These are phyloP conservation scores for Potentilla sterilis DNA, from an alignment of 306 rosid genomes.

Conservation along the genomic window DNA sequence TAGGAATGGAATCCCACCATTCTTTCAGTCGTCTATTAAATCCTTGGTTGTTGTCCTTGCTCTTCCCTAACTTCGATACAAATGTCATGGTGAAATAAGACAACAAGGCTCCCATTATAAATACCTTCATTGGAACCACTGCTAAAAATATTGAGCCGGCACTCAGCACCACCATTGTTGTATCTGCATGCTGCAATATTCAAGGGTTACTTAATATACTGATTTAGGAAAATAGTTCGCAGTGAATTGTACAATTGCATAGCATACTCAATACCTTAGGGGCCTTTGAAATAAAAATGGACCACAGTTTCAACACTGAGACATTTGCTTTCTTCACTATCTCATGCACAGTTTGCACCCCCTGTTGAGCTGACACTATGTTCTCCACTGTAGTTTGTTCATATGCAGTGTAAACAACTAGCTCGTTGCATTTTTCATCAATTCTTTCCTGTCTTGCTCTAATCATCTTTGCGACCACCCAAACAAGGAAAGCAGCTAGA, in stretches of 20 bases:
- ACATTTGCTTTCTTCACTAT: slow-evolving; percentile 61
- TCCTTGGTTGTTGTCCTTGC: slow-evolving; percentile 36
- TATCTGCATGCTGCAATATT: slow-evolving; percentile 69
- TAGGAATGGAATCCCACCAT: slow-evolving; percentile 97
- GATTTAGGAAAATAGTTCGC: not conserved
- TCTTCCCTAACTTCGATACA: slow-evolving; percentile 35
- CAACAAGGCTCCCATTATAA: slow-evolving; percentile 54
- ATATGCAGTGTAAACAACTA: slow-evolving; percentile 51
- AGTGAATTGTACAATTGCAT: not conserved
- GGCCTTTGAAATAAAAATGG: slow-evolving; percentile 68
- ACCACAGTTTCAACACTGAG: slow-evolving; percentile 70
- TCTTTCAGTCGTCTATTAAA: slow-evolving; percentile 68
- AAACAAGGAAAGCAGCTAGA: slow-evolving; percentile 53
- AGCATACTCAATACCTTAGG: slow-evolving; percentile 55
- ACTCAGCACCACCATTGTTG: slow-evolving; percentile 51
- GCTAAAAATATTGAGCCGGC: slow-evolving; percentile 56
- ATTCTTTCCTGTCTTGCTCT: slow-evolving; percentile 43
- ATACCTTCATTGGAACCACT: slow-evolving; percentile 56
- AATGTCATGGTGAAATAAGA: slow-evolving; percentile 45
- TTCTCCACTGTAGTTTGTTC: slow-evolving; percentile 66
- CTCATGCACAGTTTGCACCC: slow-evolving; percentile 61
- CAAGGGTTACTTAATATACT: not conserved
- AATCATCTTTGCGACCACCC: slow-evolving; percentile 62
- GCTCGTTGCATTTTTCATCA: slow-evolving; percentile 53
- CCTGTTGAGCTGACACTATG: slow-evolving; percentile 83